phyloP scores from a whole-genome alignment of 768 basidiomycete species.

The Phallus indusiatus region DNA sequence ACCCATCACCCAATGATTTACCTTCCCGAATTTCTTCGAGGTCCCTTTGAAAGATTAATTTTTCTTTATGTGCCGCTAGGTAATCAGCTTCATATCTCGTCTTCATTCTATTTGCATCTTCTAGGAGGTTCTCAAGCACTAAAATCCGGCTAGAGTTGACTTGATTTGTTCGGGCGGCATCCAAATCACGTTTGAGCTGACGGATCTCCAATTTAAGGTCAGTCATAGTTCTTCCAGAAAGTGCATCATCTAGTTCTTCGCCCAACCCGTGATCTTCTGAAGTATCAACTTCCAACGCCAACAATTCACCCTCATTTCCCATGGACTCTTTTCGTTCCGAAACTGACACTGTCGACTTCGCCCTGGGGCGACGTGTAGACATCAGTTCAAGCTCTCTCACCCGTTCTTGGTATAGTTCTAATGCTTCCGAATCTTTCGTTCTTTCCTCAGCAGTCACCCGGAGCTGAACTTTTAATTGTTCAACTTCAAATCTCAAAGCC shows the following conservation, averaged over 20 bases:
- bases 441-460: slow-evolving; percentile 63
- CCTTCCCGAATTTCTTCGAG: slow-evolving; percentile 86
- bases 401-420: slow-evolving; percentile 85
- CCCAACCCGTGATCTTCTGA: slow-evolving; percentile 54
- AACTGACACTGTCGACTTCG: slow-evolving; percentile 19
- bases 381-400: slow-evolving; percentile 77
- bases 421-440: slow-evolving; percentile 68
- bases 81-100: slow-evolving; percentile 83
- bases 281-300: slow-evolving; percentile 31
- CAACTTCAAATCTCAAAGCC: slow-evolving; percentile 63
- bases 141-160: slow-evolving; percentile 66
- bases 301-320: slow-evolving; percentile 36
- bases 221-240: slow-evolving; percentile 79
- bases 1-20: slow-evolving; percentile 79
- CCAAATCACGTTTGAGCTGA: slow-evolving; percentile 72
- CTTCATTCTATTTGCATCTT: slow-evolving; percentile 89
- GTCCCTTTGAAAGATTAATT: slow-evolving; percentile 67
- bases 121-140: slow-evolving; percentile 85
- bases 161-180: slow-evolving; percentile 62
- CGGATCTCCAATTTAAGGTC: slow-evolving; percentile 84
- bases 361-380: slow-evolving; percentile 38
- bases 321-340: slow-evolving; percentile 17
- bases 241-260: slow-evolving; percentile 80
- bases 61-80: slow-evolving; percentile 73
- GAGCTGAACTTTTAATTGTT: slow-evolving; percentile 61